Base-by-base conservation (phyloP, 1,284 basidiomycete genomes). In the Fomitopsis palustris region DNA sequence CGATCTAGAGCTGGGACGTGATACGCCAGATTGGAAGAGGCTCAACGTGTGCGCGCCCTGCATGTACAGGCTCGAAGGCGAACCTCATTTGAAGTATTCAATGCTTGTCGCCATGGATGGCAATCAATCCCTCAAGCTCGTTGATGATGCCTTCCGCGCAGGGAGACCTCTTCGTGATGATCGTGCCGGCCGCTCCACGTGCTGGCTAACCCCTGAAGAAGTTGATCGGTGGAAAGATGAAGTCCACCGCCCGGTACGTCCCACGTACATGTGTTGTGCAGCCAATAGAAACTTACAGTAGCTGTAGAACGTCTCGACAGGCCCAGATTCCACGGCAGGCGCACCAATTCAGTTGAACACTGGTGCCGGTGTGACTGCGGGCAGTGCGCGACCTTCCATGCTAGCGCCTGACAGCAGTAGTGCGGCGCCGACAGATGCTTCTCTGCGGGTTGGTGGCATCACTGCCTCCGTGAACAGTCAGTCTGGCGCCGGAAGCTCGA, bases 51-150 rank as follows among this genome's bases (percentile, higher is more conserved):
- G 73, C 53, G 70, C 69, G 2, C 60, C 69, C 0, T 74, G 71
- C 53, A 53, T 65, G 42, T 70, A 72, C 54, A 62, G 63, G 53
- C 57, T 73, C 4, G 61, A 67, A 10, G 64, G 65, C 12, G 72
- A 74, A 54, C 47, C 45, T 0, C 21, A 53, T 0, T 56, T 74
- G 3, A n/a, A 54, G 23, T 59, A 59, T 6, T 57, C 63, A 0
- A 53, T 70, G 1, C 60, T 73, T 0, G 61, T 59, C 3, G 55
- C 67, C 1, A 68, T 73, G 61, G 73, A 75, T 55, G 73, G 72
- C 12, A 74, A 75, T 47, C 63, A 67, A n/a, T 75, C 72, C 0
- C 62, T 74, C 0, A 73, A 73, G 56, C 64, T 71, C 0, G 57
- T 68, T 14, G 61, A 64, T 49, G 52, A 58, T 19, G 29, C 25